phyloP scores from a whole-genome alignment of 345 rosid species.

The Lumnitzera racemosa region DNA sequence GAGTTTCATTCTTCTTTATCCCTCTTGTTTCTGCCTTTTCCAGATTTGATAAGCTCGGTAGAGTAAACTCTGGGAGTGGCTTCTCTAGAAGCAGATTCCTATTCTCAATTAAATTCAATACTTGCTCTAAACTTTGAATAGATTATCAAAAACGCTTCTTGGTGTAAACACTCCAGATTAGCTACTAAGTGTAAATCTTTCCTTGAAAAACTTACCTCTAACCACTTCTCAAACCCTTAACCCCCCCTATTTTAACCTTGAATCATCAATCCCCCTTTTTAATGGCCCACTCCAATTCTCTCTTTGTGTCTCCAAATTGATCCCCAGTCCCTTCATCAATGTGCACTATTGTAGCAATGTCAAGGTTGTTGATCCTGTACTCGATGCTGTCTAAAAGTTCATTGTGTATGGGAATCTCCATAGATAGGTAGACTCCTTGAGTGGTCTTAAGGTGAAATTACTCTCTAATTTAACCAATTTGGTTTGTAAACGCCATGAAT shows the following conservation, averaged over 20 bases:
- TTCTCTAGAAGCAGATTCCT: conserved; percentile 99
- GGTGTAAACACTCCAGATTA: conserved; percentile 97
- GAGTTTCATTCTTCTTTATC: no score
- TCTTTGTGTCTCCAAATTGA: conserved; percentile 70
- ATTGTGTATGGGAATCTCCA: conserved; percentile 86
- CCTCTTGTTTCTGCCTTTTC: neutral
- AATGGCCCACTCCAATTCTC: conserved; percentile 72
- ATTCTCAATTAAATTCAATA: conserved; percentile 77
- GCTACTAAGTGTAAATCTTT: conserved; percentile 91
- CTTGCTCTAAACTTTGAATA: conserved; percentile 75
- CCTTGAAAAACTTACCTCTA: conserved; percentile 53
- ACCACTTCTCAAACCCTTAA: conserved; percentile 22
- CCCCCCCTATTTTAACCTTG: conserved; percentile 45
- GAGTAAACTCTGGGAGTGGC: conserved; percentile 76
- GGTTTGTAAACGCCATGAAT: conserved; percentile 75
- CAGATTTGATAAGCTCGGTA: conserved; percentile 35
- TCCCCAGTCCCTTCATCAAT: conserved; percentile 76
- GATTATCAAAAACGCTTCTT: conserved; percentile 86
- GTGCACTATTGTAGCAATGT: conserved; percentile 57
- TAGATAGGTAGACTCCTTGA: conserved; percentile 91
- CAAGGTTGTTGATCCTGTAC: conserved; percentile 90
- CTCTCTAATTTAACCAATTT: conserved; percentile 62
- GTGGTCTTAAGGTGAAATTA: conserved; percentile 58
- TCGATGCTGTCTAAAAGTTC: conserved; percentile 84
- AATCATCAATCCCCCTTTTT: conserved; percentile 66